phyloP scores from a whole-genome alignment of 2,329 filamentous ascomycete genomes.

The Talaromyces verruculosus region DNA sequence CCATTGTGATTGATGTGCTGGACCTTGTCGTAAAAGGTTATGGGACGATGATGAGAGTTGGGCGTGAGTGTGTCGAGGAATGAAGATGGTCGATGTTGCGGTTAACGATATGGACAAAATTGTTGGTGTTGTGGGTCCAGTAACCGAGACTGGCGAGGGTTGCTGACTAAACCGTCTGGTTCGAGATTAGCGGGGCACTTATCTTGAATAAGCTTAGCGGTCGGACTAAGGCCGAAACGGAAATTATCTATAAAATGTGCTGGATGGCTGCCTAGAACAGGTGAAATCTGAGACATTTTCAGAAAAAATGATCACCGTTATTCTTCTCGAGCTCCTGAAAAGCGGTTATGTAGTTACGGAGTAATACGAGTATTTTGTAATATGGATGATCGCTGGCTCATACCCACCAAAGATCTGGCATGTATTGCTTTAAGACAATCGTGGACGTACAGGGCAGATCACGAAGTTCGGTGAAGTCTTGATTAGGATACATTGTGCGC shows the following conservation, averaged over 20 bases:
- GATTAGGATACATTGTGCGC: not conserved
- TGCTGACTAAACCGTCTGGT: not conserved
- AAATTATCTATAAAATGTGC: not conserved
- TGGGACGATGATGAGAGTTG: slow-evolving; percentile 5
- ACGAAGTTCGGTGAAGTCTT: not conserved
- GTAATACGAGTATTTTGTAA: not conserved
- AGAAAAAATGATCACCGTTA: not conserved
- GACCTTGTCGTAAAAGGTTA: slow-evolving; percentile 12
- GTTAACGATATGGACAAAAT: not conserved
- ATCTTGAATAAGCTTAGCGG: too few species aligned
- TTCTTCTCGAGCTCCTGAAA: not conserved
- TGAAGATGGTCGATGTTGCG: not conserved
- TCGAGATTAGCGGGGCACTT: not conserved
- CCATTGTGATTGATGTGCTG: slow-evolving; percentile 20
- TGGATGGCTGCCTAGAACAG: not conserved
- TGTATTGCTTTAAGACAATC: not conserved
- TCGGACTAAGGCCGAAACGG: not conserved
- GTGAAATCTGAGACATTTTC: not conserved
- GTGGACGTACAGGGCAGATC: not conserved
- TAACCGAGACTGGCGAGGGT: not conserved
- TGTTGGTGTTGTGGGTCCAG: slow-evolving; percentile 6
- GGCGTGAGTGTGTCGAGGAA: slow-evolving; percentile 6
- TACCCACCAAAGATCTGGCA: not conserved
- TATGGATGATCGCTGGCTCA: not conserved
- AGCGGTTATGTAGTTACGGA: not conserved